A percentile compares a stretch with the other conserved stretches of the same genome.
Evolutionary conservation across 2,329 filamentous ascomycete species (phyloP).

Genomic region (Endocalyx cinctus): DNA sequence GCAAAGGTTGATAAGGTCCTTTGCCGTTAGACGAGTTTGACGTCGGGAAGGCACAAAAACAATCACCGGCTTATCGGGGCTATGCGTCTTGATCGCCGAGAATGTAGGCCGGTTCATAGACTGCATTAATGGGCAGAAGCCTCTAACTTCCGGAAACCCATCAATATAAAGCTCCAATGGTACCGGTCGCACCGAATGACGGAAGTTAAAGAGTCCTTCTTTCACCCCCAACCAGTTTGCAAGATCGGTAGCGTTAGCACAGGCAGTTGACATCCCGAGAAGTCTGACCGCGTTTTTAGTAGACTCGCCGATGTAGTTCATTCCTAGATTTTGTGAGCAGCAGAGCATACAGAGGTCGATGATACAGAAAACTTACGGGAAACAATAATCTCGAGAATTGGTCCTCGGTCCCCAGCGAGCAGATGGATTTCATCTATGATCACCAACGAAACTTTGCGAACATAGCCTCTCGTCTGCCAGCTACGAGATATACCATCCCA

Average conservation of each 20-base stretch:
- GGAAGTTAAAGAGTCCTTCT: slow-evolving; percentile 92
- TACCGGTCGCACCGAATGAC: slow-evolving; percentile 93
- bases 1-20: slow-evolving; percentile 94
- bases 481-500: slow-evolving; percentile 99
- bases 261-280: slow-evolving; percentile 98
- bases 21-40: slow-evolving; percentile 90
- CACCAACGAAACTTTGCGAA: slow-evolving; percentile 88
- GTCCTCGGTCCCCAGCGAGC: slow-evolving; percentile 91
- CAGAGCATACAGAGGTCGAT: too few species aligned
- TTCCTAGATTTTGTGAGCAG: too few species aligned
- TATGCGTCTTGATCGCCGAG: slow-evolving; percentile 92
- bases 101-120: slow-evolving; percentile 98
- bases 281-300: slow-evolving; percentile 85
- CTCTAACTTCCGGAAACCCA: slow-evolving; percentile 89
- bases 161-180: slow-evolving; percentile 96
- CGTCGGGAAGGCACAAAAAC: slow-evolving; percentile 95
- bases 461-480: slow-evolving; percentile 97
- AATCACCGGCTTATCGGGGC: slow-evolving; percentile 93
- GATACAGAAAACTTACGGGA: slow-evolving; percentile 41
- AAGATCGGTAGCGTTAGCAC: slow-evolving; percentile 89
- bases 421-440: slow-evolving; percentile 99
- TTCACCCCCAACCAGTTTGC: slow-evolving; percentile 97
- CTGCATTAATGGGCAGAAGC: slow-evolving; percentile 97
- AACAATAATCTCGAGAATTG: slow-evolving; percentile 96
- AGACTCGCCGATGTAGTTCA: slow-evolving; percentile 98